These are phyloP conservation scores for Talaromyces marneffei DNA, from an alignment of 2,329 filamentous ascomycete species.

Conservation along the genomic window DNA sequence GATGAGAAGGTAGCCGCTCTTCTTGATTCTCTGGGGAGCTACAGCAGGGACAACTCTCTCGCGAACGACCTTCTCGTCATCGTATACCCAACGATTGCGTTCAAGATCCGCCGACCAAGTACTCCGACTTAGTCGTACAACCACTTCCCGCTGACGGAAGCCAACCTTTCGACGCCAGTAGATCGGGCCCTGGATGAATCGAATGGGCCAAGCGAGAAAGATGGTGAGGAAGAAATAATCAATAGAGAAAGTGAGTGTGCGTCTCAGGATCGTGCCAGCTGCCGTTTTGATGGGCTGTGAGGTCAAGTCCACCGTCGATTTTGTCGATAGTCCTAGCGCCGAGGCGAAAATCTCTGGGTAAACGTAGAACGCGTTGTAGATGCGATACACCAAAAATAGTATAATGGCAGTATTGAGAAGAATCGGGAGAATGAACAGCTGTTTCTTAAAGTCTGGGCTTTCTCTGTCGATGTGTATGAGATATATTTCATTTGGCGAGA, in stretches of 20 bases:
- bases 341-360: constrained; percentile 65
- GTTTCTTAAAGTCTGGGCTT: constrained; percentile 65
- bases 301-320: constrained; percentile 58
- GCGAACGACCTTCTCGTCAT: constrained; percentile 51
- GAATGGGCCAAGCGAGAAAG: constrained; percentile 66
- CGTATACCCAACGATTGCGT: constrained; percentile 40
- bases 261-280: constrained; percentile 50
- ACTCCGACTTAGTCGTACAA: constrained; percentile 66
- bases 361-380: constrained; percentile 62
- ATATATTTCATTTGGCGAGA: constrained; percentile 69
- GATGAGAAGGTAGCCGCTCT: constrained; percentile 84
- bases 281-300: constrained; percentile 54
- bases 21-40: constrained; percentile 60
- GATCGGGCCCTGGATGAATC: constrained; percentile 64
- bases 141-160: constrained; percentile 72
- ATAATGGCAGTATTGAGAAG: constrained; percentile 67
- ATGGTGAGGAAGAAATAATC: constrained; percentile 67
- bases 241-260: constrained; percentile 62
- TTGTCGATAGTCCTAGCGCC: constrained; percentile 60
- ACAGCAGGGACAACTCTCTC: constrained; percentile 63
- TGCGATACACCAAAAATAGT: constrained; percentile 60
- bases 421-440: constrained; percentile 75
- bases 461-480: constrained; percentile 75
- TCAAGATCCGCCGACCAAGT: constrained; percentile 61
- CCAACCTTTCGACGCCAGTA: constrained; percentile 69